phyloP scores from a whole-genome alignment of 1,284 basidiomycete species.

The Ganoderma boninense region DNA sequence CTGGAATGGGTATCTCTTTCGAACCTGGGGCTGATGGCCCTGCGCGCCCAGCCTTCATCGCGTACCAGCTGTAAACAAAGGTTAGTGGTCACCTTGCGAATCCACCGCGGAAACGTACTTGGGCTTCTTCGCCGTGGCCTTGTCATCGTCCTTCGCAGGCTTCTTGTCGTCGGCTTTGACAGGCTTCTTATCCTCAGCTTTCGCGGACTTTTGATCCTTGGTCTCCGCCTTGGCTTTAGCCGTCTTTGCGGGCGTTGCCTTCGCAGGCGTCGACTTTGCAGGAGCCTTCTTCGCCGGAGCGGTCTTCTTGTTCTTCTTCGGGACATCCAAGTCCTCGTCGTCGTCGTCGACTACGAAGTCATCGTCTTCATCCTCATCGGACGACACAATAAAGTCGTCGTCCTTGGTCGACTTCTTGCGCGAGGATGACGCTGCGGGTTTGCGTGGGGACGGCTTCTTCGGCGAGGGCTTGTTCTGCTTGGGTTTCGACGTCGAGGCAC shows the following conservation, averaged over 20 bases:
- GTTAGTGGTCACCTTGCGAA: neutral
- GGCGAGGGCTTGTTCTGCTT: conserved; percentile 22
- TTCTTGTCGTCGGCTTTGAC: conserved; percentile 26
- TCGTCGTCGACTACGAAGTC: conserved; percentile 41
- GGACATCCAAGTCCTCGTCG: conserved; percentile 34
- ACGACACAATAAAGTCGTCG: conserved; percentile 37
- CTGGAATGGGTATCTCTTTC: conserved; percentile 85
- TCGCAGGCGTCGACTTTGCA: conserved; percentile 32
- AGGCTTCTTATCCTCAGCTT: conserved; percentile 28
- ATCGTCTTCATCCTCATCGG: conserved; percentile 33
- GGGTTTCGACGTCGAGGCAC: conserved; percentile 26
- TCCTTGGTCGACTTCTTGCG: conserved; percentile 35
- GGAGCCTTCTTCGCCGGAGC: conserved; percentile 30
- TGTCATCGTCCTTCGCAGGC: conserved; percentile 30
- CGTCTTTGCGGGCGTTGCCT: conserved; percentile 30
- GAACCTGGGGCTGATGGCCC: conserved; percentile 82
- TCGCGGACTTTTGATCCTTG: conserved; percentile 32
- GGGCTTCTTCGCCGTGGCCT: conserved; percentile 38
- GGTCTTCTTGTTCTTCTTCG: conserved; percentile 37
- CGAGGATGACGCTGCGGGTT: conserved; percentile 8
- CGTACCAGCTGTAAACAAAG: conserved; percentile 60
- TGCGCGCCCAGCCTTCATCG: conserved; percentile 69
- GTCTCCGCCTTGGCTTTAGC: conserved; percentile 27
- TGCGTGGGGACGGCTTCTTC: conserved; percentile 8
- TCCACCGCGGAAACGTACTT: conserved; percentile 43